Evolutionary conservation across 2,329 filamentous ascomycete species (phyloP), one percentile per base, ranked within the genome.

Genomic region (Neofusicoccum laricinum): DNA sequence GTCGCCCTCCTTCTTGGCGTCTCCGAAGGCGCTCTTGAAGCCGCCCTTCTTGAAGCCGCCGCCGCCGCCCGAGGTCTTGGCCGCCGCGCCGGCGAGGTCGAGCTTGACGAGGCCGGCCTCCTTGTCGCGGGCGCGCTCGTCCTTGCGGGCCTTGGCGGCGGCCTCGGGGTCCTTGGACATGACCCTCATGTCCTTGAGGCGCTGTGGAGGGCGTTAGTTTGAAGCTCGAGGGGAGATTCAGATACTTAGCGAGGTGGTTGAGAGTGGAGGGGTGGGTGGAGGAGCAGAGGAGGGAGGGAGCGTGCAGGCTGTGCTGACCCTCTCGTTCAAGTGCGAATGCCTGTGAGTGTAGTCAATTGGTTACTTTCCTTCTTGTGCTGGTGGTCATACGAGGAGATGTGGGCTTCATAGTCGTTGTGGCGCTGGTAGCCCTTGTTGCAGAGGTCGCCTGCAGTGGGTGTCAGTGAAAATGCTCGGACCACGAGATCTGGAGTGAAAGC

Each of bases 351-450:
- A 59, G 55, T 59, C 55, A 59, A 59, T 25, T n/a, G 55, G 49
- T 30, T 36, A 36, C 50, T 69, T 65, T 82, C 79, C 80, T 96
- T 93, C 76, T 93, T 93, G 78, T 99, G 95, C 71, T 91, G 91
- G 79, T 99, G 95, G 75, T 98, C 95, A 78, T 98, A 98, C 71
- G 91, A 95, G 68, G 88, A 88, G 64, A 97, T 91, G 76, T 99
- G 95, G 7, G 93, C 90, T 78, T 98, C 94, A 76, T 96, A 97
- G 76, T 98, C 94, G 74, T 96, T 94, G 84, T 96, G 94, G 64
- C 95, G 92, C 1, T 89, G 88, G 79, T 98, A 99, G 71, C 93
- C 94, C 80, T 98, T 98, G 68, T 90, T 88, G 81, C 95, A 98
- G 63, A 98, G 86, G 45, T 88, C 86, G 81, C 87, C 82, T 82